Percentiles rank a stretch among this genome's conserved stretches.
These are phyloP conservation scores for Alternaria burnsii DNA, from an alignment of 2,329 filamentous ascomycete genomes.

Conservation along the genomic window DNA sequence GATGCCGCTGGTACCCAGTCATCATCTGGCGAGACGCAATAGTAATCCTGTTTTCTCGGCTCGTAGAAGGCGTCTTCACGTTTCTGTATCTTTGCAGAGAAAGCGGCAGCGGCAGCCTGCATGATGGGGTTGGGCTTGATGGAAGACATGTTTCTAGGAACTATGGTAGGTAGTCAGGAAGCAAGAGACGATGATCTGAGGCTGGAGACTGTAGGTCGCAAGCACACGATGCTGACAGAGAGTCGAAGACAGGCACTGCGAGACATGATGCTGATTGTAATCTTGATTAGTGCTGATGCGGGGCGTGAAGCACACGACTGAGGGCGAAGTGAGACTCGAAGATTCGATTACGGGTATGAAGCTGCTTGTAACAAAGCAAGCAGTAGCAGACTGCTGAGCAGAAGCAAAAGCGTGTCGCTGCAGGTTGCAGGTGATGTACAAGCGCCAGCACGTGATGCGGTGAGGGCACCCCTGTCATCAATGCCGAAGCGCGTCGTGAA, in stretches of 20 bases:
- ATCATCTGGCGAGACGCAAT: neutral
- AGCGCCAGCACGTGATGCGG: slow-evolving; percentile 36
- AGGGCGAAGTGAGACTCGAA: neutral
- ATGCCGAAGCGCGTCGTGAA: slow-evolving; percentile 41
- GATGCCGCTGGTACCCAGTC: slow-evolving; percentile 2
- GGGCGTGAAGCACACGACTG: neutral
- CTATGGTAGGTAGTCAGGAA: neutral
- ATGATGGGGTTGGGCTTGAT: neutral
- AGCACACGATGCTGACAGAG: neutral
- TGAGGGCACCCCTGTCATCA: slow-evolving; percentile 35
- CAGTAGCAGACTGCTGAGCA: neutral
- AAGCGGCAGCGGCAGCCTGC: neutral
- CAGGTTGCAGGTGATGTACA: neutral
- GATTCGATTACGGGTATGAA: neutral
- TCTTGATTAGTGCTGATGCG: neutral
- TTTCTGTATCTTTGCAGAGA: neutral
- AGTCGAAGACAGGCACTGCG: neutral
- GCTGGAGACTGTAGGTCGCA: neutral
- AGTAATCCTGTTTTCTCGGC: slow-evolving; percentile 22
- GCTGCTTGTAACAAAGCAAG: neutral
- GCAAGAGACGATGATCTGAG: too few species aligned
- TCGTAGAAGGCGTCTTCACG: slow-evolving; percentile 18
- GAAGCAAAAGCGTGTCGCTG: neutral
- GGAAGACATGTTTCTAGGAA: neutral
- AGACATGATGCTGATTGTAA: neutral